Base-by-base conservation (phyloP, 2,329 filamentous ascomycete species). In the Neofusicoccum sp. region DNA sequence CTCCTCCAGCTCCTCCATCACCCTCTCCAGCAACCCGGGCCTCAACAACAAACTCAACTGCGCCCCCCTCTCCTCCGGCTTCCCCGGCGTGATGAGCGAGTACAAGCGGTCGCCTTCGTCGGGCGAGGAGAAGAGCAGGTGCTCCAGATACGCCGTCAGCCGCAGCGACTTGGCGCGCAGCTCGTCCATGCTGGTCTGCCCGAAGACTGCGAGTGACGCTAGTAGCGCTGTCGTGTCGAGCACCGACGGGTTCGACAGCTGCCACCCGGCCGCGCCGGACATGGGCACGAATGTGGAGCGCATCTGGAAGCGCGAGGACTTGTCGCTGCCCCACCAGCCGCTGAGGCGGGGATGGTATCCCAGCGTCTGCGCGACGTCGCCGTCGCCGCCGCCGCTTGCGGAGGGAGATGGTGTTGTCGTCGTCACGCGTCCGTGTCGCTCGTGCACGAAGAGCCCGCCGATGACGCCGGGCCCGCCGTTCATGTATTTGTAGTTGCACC, bases 401-500 rank as follows among this genome's bases (percentile, higher is more conserved):
- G 11, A 40, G 20, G 33, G 30, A 12, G 31, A 11, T n/a, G n/a
- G n/a, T n/a, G n/a, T n/a, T n/a, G n/a, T n/a, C n/a, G 33, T 12
- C 16, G 26, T 70, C n/a, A 90, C 86, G 26, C 73, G 73, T 41
- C 88, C 86, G 71, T 96, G 89, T 40, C 79, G 81, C 70, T 90
- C 85, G 73, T 96, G 91, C 7, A 96, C 89, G 66, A 92, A 96
- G 0, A 88, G 79, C 0, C 89, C 91, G 1, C 85, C 91, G 64
- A 96, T 96, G 14, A 87, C 83, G 3, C 92, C 92, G 0, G 92
- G 91, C 0, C 92, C 92, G 28, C 87, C 86, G 71, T 96, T 96
- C 72, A 96, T 84, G 77, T 96, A 96, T 78, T 96, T 96, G 82
- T 96, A 96, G 16, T 88, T 93, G 75, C 92, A 96, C 92, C 92